Conservation (phyloP, 2,329 filamentous ascomycete species). For the Gaeumannomyces sp. region DNA sequence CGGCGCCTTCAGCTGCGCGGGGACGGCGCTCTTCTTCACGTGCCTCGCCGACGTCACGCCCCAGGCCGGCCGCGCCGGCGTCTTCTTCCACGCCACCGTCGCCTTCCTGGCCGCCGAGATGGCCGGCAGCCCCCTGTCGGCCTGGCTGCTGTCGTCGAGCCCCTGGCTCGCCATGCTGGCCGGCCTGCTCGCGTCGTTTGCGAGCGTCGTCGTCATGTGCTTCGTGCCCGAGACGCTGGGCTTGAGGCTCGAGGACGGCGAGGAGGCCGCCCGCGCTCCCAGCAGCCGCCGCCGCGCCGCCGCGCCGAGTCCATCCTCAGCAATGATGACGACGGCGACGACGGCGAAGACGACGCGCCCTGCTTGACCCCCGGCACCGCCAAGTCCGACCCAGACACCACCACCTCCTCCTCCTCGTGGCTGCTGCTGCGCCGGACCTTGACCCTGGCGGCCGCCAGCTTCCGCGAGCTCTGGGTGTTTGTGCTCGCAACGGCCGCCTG, state of each 20-base stretch:
- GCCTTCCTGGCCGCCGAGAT: constrained; percentile 32
- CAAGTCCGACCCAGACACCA: constrained; percentile 10
- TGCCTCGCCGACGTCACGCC: constrained; percentile 37
- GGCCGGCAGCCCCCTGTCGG: constrained; percentile 33
- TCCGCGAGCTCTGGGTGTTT: constrained; percentile 32
- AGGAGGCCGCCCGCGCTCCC: not conserved
- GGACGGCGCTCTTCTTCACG: constrained; percentile 39
- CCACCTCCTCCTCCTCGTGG: not conserved
- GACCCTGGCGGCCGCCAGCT: not conserved
- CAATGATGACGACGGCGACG: not conserved
- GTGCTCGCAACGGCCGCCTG: constrained; percentile 32
- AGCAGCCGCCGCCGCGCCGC: not conserved
- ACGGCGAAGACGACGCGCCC: not conserved
- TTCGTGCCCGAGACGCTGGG: constrained; percentile 38
- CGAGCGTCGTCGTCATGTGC: constrained; percentile 24
- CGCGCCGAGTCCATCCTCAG: not conserved
- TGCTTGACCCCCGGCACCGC: not conserved
- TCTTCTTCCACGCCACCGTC: constrained; percentile 35
- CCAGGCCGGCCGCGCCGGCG: constrained; percentile 28
- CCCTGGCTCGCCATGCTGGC: constrained; percentile 35
- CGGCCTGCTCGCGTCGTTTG: constrained; percentile 23
- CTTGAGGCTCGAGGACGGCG: constrained; percentile 16
- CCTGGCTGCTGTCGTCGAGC: constrained; percentile 29
- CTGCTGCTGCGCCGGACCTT: not conserved
- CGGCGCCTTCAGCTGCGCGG: constrained; percentile 34